Evolutionary conservation across 2,329 filamentous ascomycete species (phyloP).

Genomic region (Hypoxylon sp.): DNA sequence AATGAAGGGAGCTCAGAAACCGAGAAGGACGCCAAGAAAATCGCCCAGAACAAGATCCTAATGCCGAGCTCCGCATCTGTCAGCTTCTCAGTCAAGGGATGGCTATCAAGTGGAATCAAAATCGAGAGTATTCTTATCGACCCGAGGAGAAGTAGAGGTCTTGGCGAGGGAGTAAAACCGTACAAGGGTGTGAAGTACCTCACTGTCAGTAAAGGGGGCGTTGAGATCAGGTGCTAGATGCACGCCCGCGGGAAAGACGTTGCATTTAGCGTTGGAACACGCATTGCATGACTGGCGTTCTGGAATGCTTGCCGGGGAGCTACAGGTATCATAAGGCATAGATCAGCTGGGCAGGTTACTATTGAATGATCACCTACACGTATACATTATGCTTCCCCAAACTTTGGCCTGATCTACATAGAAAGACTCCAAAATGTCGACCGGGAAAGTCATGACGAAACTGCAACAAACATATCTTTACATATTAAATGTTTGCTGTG

Average conservation of each 20-base stretch:
- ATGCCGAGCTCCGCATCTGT: slow-evolving; percentile 86
- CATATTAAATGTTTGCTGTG: neutral
- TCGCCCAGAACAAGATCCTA: slow-evolving; percentile 79
- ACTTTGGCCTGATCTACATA: neutral
- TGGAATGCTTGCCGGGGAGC: slow-evolving; percentile 17
- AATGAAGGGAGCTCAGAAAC: slow-evolving; percentile 55
- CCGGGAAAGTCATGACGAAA: neutral
- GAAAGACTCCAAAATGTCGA: neutral
- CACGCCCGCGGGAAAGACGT: slow-evolving; percentile 23
- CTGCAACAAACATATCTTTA: neutral
- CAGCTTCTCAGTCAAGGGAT: slow-evolving; percentile 79
- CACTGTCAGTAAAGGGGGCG: slow-evolving; percentile 77
- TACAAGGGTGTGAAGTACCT: slow-evolving; percentile 99
- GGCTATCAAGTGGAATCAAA: slow-evolving; percentile 77
- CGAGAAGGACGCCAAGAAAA: slow-evolving; percentile 69
- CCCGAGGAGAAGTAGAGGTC: slow-evolving; percentile 84
- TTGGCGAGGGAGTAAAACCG: slow-evolving; percentile 90
- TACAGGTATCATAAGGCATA: slow-evolving; percentile 28
- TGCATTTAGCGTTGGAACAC: slow-evolving; percentile 41
- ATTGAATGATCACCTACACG: slow-evolving; percentile 17
- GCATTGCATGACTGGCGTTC: slow-evolving; percentile 43
- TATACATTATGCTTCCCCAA: neutral
- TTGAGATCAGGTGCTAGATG: slow-evolving; percentile 72
- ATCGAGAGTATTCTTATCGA: slow-evolving; percentile 78
- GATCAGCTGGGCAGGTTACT: slow-evolving; percentile 27